Percentiles rank a stretch among this genome's conserved stretches.
Evolutionary conservation across 306 rosid species (phyloP).

Genomic region (Malus fusca): DNA sequence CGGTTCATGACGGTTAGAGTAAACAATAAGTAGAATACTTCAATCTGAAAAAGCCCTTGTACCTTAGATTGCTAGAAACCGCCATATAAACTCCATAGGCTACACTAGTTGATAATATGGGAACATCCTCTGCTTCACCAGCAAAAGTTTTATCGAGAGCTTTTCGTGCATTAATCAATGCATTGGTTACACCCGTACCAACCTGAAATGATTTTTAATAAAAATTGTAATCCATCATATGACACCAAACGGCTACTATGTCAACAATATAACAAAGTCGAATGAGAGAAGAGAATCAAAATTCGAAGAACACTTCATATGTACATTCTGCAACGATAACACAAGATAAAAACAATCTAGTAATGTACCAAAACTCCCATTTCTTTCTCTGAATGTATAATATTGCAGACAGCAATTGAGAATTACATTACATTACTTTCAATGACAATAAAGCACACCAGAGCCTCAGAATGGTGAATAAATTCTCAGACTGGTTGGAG

Average conservation of each 20-base stretch:
- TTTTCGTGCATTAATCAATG: conserved; percentile 67
- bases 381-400: not conserved
- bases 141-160: conserved; percentile 55
- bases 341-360: not conserved
- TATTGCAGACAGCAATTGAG: not conserved
- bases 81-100: conserved; percentile 93
- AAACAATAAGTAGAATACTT: not conserved
- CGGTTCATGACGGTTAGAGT: not conserved
- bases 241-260: not conserved
- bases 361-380: not conserved
- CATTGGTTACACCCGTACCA: conserved; percentile 86
- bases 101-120: conserved; percentile 70
- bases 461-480: not conserved
- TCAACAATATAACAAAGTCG: not conserved
- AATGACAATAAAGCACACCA: not conserved
- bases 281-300: not conserved
- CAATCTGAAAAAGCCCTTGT: not conserved
- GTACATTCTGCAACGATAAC: not conserved
- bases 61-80: conserved; percentile 94
- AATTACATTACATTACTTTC: not conserved
- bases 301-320: not conserved
- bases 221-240: not conserved
- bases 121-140: conserved; percentile 76
- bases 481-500: not conserved
- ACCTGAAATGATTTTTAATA: conserved; percentile 32